Evolutionary conservation across 192 early-diverging fungal species (phyloP), one percentile per base, ranked within the genome.

Genomic region (Coemansia sp.): DNA sequence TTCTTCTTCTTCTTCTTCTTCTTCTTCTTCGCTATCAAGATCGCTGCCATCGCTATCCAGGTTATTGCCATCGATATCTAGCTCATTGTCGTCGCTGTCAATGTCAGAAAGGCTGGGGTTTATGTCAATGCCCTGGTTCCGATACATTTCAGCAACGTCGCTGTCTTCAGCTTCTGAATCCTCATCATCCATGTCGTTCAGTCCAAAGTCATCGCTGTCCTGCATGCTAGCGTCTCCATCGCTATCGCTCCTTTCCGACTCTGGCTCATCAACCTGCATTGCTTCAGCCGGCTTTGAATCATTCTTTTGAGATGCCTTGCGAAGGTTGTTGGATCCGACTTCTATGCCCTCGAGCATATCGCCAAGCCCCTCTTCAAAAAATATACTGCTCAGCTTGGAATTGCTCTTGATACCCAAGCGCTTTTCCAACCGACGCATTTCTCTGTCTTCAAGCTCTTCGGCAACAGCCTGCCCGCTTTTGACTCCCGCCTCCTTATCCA

Each of bases 361-460:
- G 20, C 77, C 76, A 18, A 82, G 62, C 0, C 80, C 80, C 42
- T 82, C 80, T 6, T 65, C 54, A 16, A 40, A 54, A 38, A 81
- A 67, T 5, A 60, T 62, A n/a, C 32, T 64, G 8, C 59, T 58
- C n/a, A 79, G 54, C 58, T 69, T 76, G n/a, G 53, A 32, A 28
- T 56, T 66, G n/a, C 40, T 62, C 42, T 79, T 79, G 40, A 83
- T 79, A 0, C 76, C 80, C 3, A 83, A 62, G 40, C 71, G 62
- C 17, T 65, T 62, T 51, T 78, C 81, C 26, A 80, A 60, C 6
- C 72, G 58, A 16, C 72, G 71, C 65, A 81, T 44, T 58, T 81
- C 77, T 2, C 66, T 52, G 21, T 83, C 81, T 41, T 81, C 81
- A 6, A 64, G 31, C 14, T 77, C 75, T 52, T 71, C 63, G 9